Evolutionary conservation across 176 grass and related monocot genomes (phyloP).

Genomic region (Musa troglodytarum): DNA sequence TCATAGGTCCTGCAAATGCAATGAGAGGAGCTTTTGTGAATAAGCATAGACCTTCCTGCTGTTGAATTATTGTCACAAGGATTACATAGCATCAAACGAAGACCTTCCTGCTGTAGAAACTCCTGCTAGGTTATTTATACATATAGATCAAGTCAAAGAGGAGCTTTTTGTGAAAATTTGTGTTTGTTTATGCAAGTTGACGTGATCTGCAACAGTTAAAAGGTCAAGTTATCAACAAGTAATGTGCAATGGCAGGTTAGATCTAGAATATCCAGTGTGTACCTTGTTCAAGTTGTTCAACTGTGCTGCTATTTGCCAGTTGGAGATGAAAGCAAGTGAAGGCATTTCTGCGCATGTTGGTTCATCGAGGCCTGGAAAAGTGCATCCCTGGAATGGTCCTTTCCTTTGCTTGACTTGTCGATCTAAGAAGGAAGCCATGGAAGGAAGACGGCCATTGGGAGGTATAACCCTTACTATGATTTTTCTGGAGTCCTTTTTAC

Average conservation of each 20-base stretch:
- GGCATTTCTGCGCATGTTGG: constrained; percentile 64
- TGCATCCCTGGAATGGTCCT: constrained; percentile 67
- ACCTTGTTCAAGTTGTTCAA: constrained; percentile 69
- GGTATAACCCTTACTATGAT: constrained; percentile 26
- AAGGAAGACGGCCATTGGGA: constrained; percentile 58
- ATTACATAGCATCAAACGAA: too few relatives aligned
- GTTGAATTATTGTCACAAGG: too few relatives aligned
- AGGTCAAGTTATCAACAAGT: neutral
- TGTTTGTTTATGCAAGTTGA: too few relatives aligned
- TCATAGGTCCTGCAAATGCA: too few relatives aligned
- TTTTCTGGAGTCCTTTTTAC: neutral
- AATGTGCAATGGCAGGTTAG: constrained; percentile 45
- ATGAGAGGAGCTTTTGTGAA: neutral
- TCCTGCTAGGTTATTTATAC: too few relatives aligned
- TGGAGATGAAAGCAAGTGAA: constrained; percentile 95
- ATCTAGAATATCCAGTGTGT: constrained; percentile 44
- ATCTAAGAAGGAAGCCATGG: constrained; percentile 88
- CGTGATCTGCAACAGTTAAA: too few relatives aligned
- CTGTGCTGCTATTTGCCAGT: constrained; percentile 73
- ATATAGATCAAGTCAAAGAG: too few relatives aligned
- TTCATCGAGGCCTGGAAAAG: constrained; percentile 40
- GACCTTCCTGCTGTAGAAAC: too few relatives aligned
- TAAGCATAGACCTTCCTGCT: too few relatives aligned
- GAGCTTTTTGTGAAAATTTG: too few relatives aligned
- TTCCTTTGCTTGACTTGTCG: constrained; percentile 83